Base-by-base conservation (phyloP, 106 monocot species). In the Hemerocallis citrina region DNA sequence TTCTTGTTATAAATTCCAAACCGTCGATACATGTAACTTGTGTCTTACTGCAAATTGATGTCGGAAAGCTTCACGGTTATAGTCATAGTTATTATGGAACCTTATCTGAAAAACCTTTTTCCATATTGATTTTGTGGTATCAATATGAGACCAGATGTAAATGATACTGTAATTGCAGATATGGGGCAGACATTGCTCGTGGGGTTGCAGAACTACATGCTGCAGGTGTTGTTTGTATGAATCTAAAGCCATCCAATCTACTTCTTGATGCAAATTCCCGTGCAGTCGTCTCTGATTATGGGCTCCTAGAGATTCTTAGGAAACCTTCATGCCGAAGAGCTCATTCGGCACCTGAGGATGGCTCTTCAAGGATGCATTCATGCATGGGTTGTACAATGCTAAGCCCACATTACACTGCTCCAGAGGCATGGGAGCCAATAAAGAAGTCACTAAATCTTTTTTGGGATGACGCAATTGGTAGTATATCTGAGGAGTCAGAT, bases 161-260 rank as follows among this genome's bases (percentile, higher is more conserved):
- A 11, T 55, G 23, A 23, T 68, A 46, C 2, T 61, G 31, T 46
- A 7, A 45, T 78, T 84, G 42, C 73, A 98, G 98, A 60, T 98
- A 98, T 80, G 98, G 98, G 7, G 98, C 88, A 70, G 98, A 98
- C 47, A 92, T 98, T 76, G 98, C 98, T 43, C 91, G 98, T 61
- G 98, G 98, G 34, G 88, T 98, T 16, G 84, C 88, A 34, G 98
- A 98, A 85, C 92, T 98, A 47, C 98, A 98, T 75, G 92, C 98
- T 24, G 98, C 88, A 14, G 88, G 82, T 61, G 71, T 98, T 77
- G 73, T 88, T 55, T 98, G 98, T 59, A 98, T 88, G 98, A 98
- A 85, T 71, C 25, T 98, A 67, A 98, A 92, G 62, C 98, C 98
- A 45, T 98, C 98, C 20, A 88, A 98, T 77, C 79, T 98, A 67